These are phyloP conservation scores for Monascus ruber DNA, from an alignment of 2,329 filamentous ascomycete genomes.

Conservation along the genomic window DNA sequence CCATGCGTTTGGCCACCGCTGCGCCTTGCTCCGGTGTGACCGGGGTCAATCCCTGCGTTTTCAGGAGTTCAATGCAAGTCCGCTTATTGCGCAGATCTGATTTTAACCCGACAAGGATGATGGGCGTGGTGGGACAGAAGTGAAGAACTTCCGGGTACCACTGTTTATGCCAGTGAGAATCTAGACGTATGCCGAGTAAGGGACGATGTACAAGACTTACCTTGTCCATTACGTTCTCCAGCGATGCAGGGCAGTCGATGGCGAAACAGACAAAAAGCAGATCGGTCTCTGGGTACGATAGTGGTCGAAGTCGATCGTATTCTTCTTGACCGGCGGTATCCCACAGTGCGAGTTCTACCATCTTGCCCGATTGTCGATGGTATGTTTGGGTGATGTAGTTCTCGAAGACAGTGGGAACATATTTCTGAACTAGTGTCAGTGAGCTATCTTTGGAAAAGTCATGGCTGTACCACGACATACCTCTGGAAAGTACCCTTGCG, in stretches of 20 bases:
- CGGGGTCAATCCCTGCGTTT: constrained; percentile 90
- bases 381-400: constrained; percentile 98
- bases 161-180: constrained; percentile 36
- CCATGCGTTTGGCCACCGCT: constrained; percentile 84
- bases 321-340: constrained; percentile 98
- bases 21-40: constrained; percentile 86
- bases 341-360: constrained; percentile 92
- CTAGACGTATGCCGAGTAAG: no score
- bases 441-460: neutral
- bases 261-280: constrained; percentile 98
- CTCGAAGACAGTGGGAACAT: constrained; percentile 96
- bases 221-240: constrained; percentile 99
- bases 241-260: constrained; percentile 94
- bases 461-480: constrained; percentile 39
- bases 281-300: constrained; percentile 97
- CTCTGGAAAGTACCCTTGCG: constrained; percentile 97
- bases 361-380: constrained; percentile 79
- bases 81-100: constrained; percentile 92
- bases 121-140: constrained; percentile 94
- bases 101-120: constrained; percentile 92
- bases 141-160: constrained; percentile 99
- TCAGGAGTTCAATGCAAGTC: constrained; percentile 96
- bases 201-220: constrained; percentile 36
- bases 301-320: constrained; percentile 87
- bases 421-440: constrained; percentile 58